Conservation (phyloP, 1,284 basidiomycete genomes). For the Somion occarium region DNA sequence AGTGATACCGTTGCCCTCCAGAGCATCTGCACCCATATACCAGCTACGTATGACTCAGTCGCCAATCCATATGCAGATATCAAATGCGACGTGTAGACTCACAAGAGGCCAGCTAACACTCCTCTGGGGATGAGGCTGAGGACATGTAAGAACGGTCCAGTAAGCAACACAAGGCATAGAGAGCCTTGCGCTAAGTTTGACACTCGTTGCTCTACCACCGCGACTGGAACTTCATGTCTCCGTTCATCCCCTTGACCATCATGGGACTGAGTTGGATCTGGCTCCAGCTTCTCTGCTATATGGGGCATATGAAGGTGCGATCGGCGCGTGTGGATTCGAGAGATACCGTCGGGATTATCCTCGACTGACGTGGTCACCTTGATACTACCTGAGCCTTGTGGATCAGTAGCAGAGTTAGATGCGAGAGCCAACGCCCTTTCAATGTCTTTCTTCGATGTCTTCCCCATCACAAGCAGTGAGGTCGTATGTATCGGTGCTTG, state of each 20-base stretch:
- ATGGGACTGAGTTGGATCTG: slow-evolving; percentile 20
- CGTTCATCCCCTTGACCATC: slow-evolving; percentile 22
- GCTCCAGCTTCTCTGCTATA: slow-evolving; percentile 28
- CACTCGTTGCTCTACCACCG: slow-evolving; percentile 85
- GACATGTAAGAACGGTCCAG: slow-evolving; percentile 78
- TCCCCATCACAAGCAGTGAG: slow-evolving; percentile 77
- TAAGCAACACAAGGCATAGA: slow-evolving; percentile 76
- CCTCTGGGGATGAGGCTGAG: slow-evolving; percentile 75
- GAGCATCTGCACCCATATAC: slow-evolving; percentile 87
- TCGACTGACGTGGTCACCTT: slow-evolving; percentile 1
- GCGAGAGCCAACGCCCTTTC: slow-evolving; percentile 32
- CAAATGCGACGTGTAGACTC: slow-evolving; percentile 22
- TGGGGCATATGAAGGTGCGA: slow-evolving; percentile 16
- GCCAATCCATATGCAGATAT: slow-evolving; percentile 13
- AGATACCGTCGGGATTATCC: slow-evolving; percentile 5
- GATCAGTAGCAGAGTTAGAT: background rate
- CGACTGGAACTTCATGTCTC: slow-evolving; percentile 59
- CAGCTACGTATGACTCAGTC: slow-evolving; percentile 45
- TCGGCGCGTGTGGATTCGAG: slow-evolving; percentile 10
- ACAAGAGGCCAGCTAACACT: slow-evolving; percentile 73
- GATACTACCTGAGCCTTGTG: background rate
- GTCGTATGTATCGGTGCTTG: slow-evolving; percentile 95
- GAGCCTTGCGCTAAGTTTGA: slow-evolving; percentile 85
- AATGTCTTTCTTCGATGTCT: slow-evolving; percentile 35
- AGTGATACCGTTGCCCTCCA: slow-evolving; percentile 83